Conservation (phyloP, 805 yeast species). For the Kazachstania africana region DNA sequence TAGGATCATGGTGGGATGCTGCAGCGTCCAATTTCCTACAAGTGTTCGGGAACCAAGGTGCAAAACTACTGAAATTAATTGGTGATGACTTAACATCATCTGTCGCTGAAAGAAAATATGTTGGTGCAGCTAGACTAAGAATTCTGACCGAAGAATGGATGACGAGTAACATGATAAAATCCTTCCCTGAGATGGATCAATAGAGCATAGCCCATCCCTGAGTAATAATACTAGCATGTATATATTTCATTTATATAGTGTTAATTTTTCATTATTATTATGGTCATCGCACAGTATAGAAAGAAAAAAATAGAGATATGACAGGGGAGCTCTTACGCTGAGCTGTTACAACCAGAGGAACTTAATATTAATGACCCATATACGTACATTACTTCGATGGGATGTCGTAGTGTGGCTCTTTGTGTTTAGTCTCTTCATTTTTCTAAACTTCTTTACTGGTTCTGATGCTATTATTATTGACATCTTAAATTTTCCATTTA, state of each 20-base stretch:
- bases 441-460: no score
- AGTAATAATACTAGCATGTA: no score
- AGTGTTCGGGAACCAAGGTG: constrained; percentile 59
- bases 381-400: no score
- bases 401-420: no score
- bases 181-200: constrained; percentile 27
- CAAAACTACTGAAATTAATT: constrained; percentile 42
- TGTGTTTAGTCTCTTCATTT: no score
- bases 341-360: not conserved
- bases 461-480: no score
- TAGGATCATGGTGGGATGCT: constrained; percentile 90
- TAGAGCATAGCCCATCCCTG: constrained; percentile 3
- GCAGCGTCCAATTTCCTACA: constrained; percentile 43
- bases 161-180: constrained; percentile 32
- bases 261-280: no score
- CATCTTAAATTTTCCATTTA: no score
- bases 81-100: constrained; percentile 41
- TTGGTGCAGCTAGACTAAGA: constrained; percentile 70
- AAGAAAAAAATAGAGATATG: not conserved
- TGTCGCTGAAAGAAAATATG: constrained; percentile 40
- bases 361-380: not conserved
- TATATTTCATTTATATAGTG: no score
- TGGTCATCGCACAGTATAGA: not conserved
- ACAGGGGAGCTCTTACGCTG: not conserved
- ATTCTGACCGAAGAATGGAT: constrained; percentile 76